Percentiles rank a stretch among this genome's conserved stretches.
Conservation (phyloP, 768 basidiomycete species). For the Mycena rebaudengoi region DNA sequence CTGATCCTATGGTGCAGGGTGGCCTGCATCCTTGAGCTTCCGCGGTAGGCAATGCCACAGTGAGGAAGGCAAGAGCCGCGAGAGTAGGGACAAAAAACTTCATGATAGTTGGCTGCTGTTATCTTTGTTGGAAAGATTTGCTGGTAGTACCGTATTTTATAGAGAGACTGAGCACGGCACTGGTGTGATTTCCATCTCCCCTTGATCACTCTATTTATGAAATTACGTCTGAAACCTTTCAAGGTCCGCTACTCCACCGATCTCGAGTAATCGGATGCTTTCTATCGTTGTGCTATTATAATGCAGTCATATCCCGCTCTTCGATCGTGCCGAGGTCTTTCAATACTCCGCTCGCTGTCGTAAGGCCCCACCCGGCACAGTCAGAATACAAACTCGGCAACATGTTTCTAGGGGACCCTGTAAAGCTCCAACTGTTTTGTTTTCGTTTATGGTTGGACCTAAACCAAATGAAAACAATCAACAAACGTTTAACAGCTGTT, state of each 20-base stretch:
- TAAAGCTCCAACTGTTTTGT: not conserved
- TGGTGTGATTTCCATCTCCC: not conserved
- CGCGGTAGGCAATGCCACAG: constrained; percentile 3
- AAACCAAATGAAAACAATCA: not conserved
- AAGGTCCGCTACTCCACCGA: not conserved
- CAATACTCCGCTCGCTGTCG: not conserved
- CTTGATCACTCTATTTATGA: not conserved
- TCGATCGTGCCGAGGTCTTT: not conserved
- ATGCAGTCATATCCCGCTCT: not conserved
- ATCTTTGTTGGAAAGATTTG: not conserved
- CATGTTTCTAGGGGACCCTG: too few species aligned
- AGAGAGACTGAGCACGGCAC: not conserved
- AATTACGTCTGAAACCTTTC: not conserved
- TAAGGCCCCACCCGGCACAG: too few species aligned
- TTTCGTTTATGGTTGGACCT: not conserved
- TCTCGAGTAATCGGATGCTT: not conserved
- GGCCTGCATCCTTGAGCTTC: constrained; percentile 1
- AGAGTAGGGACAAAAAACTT: constrained; percentile 1
- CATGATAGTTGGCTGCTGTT: not conserved
- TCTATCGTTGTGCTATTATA: not conserved
- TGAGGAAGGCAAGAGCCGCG: constrained; percentile 3
- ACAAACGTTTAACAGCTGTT: not conserved
- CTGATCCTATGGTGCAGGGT: not conserved
- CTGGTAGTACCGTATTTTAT: constrained; percentile 4
- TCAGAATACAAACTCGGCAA: too few species aligned